These are phyloP conservation scores for Cynara cardunculus DNA, from an alignment of 129 eudicot genomes.

Conservation along the genomic window DNA sequence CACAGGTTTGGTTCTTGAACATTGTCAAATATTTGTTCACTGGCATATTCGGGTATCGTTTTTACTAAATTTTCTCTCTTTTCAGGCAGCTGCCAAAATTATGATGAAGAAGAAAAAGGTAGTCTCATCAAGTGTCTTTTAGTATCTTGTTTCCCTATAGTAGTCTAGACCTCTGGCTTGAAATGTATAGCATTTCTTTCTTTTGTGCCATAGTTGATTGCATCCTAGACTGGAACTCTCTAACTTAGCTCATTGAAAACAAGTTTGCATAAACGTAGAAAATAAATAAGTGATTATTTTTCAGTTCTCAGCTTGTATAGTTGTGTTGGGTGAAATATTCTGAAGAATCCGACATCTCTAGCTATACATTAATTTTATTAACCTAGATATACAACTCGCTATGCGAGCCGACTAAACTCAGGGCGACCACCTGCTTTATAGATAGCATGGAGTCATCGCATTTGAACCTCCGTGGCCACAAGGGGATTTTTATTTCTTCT, in stretches of 20 bases:
- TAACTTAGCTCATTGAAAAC: background rate
- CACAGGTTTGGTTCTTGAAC: conserved; percentile 59
- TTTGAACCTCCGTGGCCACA: no score
- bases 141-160: background rate
- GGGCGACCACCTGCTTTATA: no score
- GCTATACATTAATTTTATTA: background rate
- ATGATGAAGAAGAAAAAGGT: conserved; percentile 99
- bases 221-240: background rate
- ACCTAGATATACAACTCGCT: no score
- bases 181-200: background rate
- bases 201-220: background rate
- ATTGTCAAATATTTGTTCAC: background rate
- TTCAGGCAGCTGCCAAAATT: conserved; percentile 90
- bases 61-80: conserved; percentile 13
- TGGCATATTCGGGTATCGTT: background rate
- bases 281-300: background rate
- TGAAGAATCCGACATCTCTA: background rate
- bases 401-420: no score
- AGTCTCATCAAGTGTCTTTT: conserved; percentile 5
- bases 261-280: background rate
- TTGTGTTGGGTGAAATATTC: no score
- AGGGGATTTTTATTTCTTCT: no score
- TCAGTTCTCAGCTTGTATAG: background rate
- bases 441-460: no score
- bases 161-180: background rate